Evolutionary conservation across 106 monocot species (phyloP).

Genomic region (Phalaenopsis equestris): DNA sequence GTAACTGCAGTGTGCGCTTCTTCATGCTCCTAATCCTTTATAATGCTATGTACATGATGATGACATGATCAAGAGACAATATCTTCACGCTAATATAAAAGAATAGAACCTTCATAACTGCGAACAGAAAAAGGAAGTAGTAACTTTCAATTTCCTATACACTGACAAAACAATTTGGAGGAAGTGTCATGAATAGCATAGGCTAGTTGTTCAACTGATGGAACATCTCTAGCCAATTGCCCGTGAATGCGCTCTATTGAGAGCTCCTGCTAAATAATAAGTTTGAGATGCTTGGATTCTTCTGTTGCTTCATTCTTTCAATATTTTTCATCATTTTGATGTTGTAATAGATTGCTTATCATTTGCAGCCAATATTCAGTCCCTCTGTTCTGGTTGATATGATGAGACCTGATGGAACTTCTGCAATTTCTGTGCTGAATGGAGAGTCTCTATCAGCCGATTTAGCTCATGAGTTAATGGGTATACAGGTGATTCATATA

Average conservation of each 20-base stretch:
- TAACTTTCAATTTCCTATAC: too few relatives aligned
- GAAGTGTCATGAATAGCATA: background rate
- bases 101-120: too few relatives aligned
- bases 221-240: background rate
- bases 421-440: slow-evolving; percentile 64
- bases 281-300: background rate
- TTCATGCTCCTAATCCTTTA: too few relatives aligned
- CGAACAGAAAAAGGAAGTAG: too few relatives aligned
- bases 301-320: background rate
- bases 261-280: background rate
- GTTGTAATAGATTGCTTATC: background rate
- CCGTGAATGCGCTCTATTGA: background rate
- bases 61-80: too few relatives aligned
- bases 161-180: background rate
- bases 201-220: background rate
- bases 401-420: slow-evolving; percentile 94
- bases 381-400: slow-evolving; percentile 80
- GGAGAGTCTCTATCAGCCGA: slow-evolving; percentile 73
- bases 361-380: slow-evolving; percentile 78
- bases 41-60: too few relatives aligned
- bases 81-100: too few relatives aligned
- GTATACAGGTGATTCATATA: slow-evolving; percentile 66
- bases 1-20: too few relatives aligned
- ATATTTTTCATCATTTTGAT: background rate
- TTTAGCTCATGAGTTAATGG: slow-evolving; percentile 87